Percentiles rank a stretch among this genome's conserved stretches.
Evolutionary conservation across 2,329 filamentous ascomycete genomes (phyloP).

Genomic region (Aureobasidium sp.): DNA sequence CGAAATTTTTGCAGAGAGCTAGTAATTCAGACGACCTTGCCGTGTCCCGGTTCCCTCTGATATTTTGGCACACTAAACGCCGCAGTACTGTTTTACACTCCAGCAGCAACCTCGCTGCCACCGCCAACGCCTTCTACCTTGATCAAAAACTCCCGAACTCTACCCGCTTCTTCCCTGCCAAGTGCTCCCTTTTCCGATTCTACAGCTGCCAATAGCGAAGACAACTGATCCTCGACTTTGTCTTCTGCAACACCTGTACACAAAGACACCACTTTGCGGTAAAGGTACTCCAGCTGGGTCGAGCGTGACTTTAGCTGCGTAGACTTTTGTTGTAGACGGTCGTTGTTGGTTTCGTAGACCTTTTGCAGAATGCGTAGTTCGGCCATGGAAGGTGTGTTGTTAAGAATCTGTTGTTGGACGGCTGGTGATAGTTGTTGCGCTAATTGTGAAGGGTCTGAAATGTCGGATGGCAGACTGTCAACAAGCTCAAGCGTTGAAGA

Average conservation of each 20-base stretch:
- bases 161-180: constrained; percentile 41
- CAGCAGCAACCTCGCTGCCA: constrained; percentile 5
- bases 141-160: constrained; percentile 71
- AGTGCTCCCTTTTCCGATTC: constrained; percentile 62
- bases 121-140: constrained; percentile 57
- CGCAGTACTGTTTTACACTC: too few species aligned
- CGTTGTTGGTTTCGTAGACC: constrained; percentile 64
- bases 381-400: background rate
- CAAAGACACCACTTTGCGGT: constrained; percentile 77
- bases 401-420: constrained; percentile 4
- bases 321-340: constrained; percentile 59
- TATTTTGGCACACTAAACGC: too few species aligned
- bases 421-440: background rate
- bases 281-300: constrained; percentile 78
- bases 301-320: constrained; percentile 68
- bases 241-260: constrained; percentile 75
- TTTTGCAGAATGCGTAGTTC: constrained; percentile 59
- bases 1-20: too few species aligned
- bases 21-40: too few species aligned
- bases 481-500: background rate
- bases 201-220: constrained; percentile 74
- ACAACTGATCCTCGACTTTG: constrained; percentile 73
- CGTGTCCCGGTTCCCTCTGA: too few species aligned
- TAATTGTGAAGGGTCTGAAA: background rate
- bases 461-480: background rate